phyloP scores from a whole-genome alignment of 768 basidiomycete species.

The Boletus fagicola region DNA sequence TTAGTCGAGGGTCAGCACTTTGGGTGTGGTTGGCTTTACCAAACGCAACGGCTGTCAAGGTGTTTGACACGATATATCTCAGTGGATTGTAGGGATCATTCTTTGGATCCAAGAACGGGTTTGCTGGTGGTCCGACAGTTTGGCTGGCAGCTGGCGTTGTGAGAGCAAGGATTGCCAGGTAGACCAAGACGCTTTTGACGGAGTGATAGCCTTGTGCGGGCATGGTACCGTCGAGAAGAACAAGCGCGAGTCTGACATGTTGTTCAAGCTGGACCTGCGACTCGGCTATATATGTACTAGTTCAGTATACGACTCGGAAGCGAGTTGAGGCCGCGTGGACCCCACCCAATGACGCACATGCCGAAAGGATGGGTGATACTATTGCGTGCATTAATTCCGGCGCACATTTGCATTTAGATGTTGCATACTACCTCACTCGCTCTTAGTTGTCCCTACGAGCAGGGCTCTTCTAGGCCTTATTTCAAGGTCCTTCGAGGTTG shows the following conservation, averaged over 20 bases:
- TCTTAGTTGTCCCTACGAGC: not conserved
- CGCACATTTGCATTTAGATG: not conserved
- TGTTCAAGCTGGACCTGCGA: not conserved
- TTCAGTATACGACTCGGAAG: not conserved
- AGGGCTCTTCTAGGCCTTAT: not conserved
- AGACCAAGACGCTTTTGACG: not conserved
- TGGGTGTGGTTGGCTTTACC: constrained; percentile 29
- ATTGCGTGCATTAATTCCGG: not conserved
- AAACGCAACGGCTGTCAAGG: constrained; percentile 49
- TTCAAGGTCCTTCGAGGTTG: not conserved
- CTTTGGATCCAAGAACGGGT: constrained; percentile 40
- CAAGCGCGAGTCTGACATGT: not conserved
- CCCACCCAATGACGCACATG: no score
- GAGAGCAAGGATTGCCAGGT: not conserved
- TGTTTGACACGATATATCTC: constrained; percentile 55
- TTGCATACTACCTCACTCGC: not conserved
- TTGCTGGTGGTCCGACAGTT: not conserved
- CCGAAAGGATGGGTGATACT: no score
- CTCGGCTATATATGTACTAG: no score
- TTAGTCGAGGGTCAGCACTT: not conserved
- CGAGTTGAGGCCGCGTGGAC: not conserved
- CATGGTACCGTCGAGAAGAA: not conserved
- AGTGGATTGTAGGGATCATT: constrained; percentile 54
- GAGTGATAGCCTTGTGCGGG: not conserved
- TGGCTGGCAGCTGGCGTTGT: constrained; percentile 1